Percentiles rank a stretch among this genome's conserved stretches.
Evolutionary conservation across 2,329 filamentous ascomycete genomes (phyloP).

Genomic region (Macrophomina phaseolina): DNA sequence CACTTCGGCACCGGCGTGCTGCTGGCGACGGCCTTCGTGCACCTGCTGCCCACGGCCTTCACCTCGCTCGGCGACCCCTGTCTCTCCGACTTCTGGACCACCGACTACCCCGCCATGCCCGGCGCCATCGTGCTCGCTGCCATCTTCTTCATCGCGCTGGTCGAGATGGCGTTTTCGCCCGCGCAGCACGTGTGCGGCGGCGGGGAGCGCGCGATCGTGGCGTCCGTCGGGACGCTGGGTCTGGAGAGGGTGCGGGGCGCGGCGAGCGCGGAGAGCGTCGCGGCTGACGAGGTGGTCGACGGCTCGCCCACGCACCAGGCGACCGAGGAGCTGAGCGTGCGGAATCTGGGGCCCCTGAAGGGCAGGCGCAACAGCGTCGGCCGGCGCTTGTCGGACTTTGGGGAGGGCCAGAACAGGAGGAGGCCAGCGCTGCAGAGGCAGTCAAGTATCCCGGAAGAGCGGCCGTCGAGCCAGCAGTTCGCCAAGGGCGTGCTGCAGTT

Average conservation of each 20-base stretch:
- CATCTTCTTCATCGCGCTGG: constrained; percentile 70
- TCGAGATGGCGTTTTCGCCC: constrained; percentile 88
- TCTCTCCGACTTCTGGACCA: constrained; percentile 46
- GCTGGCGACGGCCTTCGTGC: constrained; percentile 48
- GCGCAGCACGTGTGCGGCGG: constrained; percentile 30
- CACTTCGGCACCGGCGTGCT: constrained; percentile 49
- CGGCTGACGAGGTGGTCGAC: background rate
- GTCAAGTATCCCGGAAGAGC: constrained; percentile 28
- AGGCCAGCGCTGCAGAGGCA: constrained; percentile 20
- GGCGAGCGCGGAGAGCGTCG: background rate
- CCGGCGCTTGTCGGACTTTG: background rate
- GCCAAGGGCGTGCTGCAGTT: constrained; percentile 44
- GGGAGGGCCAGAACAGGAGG: background rate
- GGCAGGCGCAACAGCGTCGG: constrained; percentile 14
- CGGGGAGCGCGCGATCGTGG: constrained; percentile 62
- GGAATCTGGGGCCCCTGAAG: constrained; percentile 20
- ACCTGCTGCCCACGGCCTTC: constrained; percentile 48
- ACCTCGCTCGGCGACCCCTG: constrained; percentile 46
- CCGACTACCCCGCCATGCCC: constrained; percentile 45
- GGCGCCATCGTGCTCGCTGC: constrained; percentile 46
- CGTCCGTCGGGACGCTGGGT: constrained; percentile 48
- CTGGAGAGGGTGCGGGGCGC: background rate
- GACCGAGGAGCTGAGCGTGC: background rate
- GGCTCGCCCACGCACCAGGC: background rate
- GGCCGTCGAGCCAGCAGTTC: constrained; percentile 13